A percentile compares a stretch with the other conserved stretches of the same genome.
phyloP scores from a whole-genome alignment of 1,139 yeast genomes.

The Lodderomyces orthopsilosis region DNA sequence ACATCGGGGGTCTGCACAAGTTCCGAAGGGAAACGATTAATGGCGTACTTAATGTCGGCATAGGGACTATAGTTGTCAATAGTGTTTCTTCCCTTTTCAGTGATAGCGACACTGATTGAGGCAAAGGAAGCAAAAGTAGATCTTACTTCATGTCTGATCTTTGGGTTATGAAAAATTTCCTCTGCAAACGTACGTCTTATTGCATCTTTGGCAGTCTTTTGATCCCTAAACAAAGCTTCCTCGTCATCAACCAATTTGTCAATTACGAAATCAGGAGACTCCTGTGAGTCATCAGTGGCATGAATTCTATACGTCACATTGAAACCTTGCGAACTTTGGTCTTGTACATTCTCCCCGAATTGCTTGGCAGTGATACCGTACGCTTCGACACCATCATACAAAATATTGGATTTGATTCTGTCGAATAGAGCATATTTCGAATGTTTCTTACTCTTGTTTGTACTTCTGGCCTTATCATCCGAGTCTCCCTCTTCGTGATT shows the following conservation, averaged over 20 bases:
- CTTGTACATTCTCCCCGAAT: slow-evolving; percentile 79
- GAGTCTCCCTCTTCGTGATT: slow-evolving; percentile 7
- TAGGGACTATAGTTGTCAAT: slow-evolving; percentile 81
- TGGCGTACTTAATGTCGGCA: slow-evolving; percentile 88
- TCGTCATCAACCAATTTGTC: slow-evolving; percentile 53
- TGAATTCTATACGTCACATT: slow-evolving; percentile 61
- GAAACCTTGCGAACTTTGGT: slow-evolving; percentile 48
- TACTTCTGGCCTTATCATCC: neutral
- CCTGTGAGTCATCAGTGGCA: slow-evolving; percentile 69
- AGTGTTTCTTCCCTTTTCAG: slow-evolving; percentile 82
- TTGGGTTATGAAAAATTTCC: slow-evolving; percentile 79
- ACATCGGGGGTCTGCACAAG: slow-evolving; percentile 74
- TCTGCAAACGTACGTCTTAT: slow-evolving; percentile 75
- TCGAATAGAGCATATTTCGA: slow-evolving; percentile 73
- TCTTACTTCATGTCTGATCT: slow-evolving; percentile 74
- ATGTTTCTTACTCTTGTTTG: slow-evolving; percentile 51
- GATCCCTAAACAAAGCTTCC: slow-evolving; percentile 55
- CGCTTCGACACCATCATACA: slow-evolving; percentile 67
- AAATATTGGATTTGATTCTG: slow-evolving; percentile 63
- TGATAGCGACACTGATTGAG: slow-evolving; percentile 67
- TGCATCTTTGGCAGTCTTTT: slow-evolving; percentile 66
- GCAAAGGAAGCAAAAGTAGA: slow-evolving; percentile 66
- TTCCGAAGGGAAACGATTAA: slow-evolving; percentile 73
- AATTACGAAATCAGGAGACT: slow-evolving; percentile 64
- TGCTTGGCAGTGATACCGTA: slow-evolving; percentile 78